Percentiles rank a stretch among this genome's conserved stretches.
These are phyloP conservation scores for Verbascum thapsus DNA, from an alignment of 257 asterid species.

Conservation along the genomic window DNA sequence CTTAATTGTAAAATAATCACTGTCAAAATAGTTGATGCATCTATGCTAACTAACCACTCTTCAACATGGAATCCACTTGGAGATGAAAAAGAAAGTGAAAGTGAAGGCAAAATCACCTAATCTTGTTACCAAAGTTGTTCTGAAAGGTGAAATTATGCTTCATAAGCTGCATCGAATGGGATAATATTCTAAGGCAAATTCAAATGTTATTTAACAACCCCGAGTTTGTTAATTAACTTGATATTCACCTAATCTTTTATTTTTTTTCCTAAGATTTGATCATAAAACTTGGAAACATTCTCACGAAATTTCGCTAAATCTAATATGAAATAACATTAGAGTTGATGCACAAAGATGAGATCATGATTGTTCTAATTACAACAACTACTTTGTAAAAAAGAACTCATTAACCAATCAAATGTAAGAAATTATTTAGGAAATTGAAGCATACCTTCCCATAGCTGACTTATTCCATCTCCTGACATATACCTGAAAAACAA, in stretches of 20 bases:
- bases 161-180: not conserved
- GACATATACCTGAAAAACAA: not conserved
- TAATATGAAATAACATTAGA: too few relatives aligned
- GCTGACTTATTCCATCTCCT: slow-evolving; percentile 35
- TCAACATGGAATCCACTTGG: slow-evolving; percentile 12
- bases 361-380: too few relatives aligned
- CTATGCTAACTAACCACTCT: slow-evolving; percentile 20
- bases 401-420: too few relatives aligned
- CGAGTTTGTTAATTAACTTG: not conserved
- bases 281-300: not conserved
- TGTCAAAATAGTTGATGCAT: slow-evolving; percentile 8
- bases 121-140: not conserved
- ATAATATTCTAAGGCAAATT: not conserved
- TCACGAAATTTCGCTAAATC: not conserved
- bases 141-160: too few relatives aligned
- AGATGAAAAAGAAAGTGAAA: slow-evolving; percentile 1
- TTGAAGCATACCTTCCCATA: not conserved
- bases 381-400: too few relatives aligned
- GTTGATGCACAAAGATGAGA: too few relatives aligned
- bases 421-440: not conserved
- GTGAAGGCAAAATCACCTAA: not conserved
- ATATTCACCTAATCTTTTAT: not conserved
- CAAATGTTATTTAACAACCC: not conserved
- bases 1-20: slow-evolving; percentile 14
- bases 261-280: not conserved